Evolutionary conservation across 345 rosid species (phyloP).

Genomic region (Eucalyptus fibrosa): DNA sequence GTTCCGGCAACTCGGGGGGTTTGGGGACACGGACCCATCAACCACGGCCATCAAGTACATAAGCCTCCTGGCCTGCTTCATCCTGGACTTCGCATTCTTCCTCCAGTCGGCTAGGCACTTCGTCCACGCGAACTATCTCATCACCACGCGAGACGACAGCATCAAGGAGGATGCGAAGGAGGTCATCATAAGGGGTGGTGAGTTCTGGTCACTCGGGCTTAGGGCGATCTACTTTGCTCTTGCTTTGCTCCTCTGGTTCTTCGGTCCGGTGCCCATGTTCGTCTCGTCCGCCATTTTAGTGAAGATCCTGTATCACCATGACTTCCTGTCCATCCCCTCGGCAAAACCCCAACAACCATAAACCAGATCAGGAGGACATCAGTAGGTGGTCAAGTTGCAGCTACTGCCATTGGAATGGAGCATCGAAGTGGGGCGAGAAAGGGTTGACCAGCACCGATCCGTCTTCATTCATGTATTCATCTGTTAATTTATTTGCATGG

Average conservation of each 20-base stretch:
- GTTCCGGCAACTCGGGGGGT: conserved; percentile 16
- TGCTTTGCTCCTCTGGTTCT: conserved; percentile 56
- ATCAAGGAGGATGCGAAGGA: conserved; percentile 17
- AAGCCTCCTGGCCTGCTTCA: conserved; percentile 42
- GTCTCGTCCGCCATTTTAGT: conserved; percentile 36
- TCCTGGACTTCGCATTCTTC: conserved; percentile 59
- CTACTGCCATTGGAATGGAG: neutral
- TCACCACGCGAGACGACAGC: conserved; percentile 34
- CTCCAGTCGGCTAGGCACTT: conserved; percentile 55
- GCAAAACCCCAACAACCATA: neutral
- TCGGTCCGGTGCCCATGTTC: conserved; percentile 81
- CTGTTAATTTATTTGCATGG: neutral
- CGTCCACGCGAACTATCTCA: conserved; percentile 53
- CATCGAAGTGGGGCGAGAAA: neutral
- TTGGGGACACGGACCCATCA: conserved; percentile 45
- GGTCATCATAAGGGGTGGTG: conserved; percentile 51
- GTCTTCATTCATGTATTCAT: neutral
- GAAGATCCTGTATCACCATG: conserved; percentile 27
- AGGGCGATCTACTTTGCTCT: conserved; percentile 66
- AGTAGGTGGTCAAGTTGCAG: neutral
- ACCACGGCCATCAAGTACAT: conserved; percentile 58
- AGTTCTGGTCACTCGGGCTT: conserved; percentile 65
- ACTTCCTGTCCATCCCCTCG: conserved; percentile 27
- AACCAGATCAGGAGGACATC: neutral
- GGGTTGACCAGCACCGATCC: neutral